These are phyloP conservation scores for Ophiostoma triangulosporum DNA, from an alignment of 2,329 filamentous ascomycete genomes.

Conservation along the genomic window DNA sequence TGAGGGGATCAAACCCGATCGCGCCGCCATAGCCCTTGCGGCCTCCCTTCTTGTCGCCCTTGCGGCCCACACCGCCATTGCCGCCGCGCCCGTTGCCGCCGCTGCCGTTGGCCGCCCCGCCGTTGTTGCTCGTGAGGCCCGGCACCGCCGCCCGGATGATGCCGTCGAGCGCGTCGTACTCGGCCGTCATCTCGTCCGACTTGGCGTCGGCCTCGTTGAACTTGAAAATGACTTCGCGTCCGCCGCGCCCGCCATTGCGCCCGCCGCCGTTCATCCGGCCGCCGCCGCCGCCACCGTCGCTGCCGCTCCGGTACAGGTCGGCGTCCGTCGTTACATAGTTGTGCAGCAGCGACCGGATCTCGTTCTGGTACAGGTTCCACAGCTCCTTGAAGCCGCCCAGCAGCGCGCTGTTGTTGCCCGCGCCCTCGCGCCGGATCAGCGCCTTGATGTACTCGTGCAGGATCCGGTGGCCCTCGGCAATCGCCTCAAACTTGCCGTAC, in stretches of 20 bases:
- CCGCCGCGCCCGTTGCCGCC: slow-evolving; percentile 7
- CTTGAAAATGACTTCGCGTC: slow-evolving; percentile 49
- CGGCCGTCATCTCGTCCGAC: slow-evolving; percentile 62
- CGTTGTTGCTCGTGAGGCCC: slow-evolving; percentile 66
- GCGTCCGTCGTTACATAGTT: slow-evolving; percentile 93
- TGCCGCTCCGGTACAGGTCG: slow-evolving; percentile 46
- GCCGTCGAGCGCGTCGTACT: slow-evolving; percentile 77
- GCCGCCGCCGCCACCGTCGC: not conserved
- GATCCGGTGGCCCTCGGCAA: slow-evolving; percentile 86
- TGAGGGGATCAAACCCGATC: not conserved
- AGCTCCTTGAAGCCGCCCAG: slow-evolving; percentile 88
- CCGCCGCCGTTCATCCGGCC: not conserved
- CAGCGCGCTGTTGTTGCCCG: slow-evolving; percentile 48
- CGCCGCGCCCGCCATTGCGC: not conserved
- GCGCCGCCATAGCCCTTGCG: not conserved
- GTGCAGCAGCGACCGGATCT: slow-evolving; percentile 86
- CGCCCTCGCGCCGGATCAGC: slow-evolving; percentile 69
- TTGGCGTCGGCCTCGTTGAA: slow-evolving; percentile 75
- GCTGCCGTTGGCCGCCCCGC: slow-evolving; percentile 20
- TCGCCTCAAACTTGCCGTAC: slow-evolving; percentile 94
- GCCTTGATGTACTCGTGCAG: slow-evolving; percentile 85
- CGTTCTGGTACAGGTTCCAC: slow-evolving; percentile 96
- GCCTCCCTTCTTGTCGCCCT: slow-evolving; percentile 6
- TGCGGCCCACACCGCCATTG: slow-evolving; percentile 5
- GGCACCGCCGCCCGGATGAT: slow-evolving; percentile 89